A percentile compares a stretch with the other conserved stretches of the same genome.
Conservation (phyloP, 2,329 filamentous ascomycete species). For the Coniochaeta pulveracea region DNA sequence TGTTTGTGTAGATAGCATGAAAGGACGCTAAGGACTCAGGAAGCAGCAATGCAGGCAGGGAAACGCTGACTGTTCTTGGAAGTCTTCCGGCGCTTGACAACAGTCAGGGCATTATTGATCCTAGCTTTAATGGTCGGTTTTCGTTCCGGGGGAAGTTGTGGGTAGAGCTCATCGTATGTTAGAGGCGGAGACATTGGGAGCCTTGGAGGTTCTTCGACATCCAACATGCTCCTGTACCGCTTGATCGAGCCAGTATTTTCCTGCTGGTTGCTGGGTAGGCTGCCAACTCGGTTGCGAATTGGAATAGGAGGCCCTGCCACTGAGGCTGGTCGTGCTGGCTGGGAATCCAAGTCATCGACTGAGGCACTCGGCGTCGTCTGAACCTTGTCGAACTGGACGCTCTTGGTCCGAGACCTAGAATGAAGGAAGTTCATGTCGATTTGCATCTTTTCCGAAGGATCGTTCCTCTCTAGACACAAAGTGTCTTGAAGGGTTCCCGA, state of each 20-base stretch:
- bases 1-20: too few species aligned
- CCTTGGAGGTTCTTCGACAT: constrained; percentile 35
- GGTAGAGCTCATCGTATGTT: constrained; percentile 34
- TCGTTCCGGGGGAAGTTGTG: constrained; percentile 9
- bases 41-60: constrained; percentile 4
- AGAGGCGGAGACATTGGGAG: constrained; percentile 30
- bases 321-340: constrained; percentile 8
- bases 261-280: constrained; percentile 17
- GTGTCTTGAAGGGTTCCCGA: background rate
- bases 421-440: constrained; percentile 31
- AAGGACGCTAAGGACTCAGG: constrained; percentile 7
- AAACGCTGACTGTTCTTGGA: constrained; percentile 3
- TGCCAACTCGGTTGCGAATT: constrained; percentile 10
- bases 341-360: constrained; percentile 8
- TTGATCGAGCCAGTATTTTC: constrained; percentile 23
- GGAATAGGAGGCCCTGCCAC: constrained; percentile 15
- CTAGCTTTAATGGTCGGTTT: constrained; percentile 11
- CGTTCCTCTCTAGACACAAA: constrained; percentile 8
- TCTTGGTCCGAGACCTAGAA: constrained; percentile 32
- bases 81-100: constrained; percentile 2
- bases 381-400: constrained; percentile 33
- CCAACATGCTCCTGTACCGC: constrained; percentile 41
- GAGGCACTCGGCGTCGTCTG: background rate
- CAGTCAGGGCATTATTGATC: constrained; percentile 2
- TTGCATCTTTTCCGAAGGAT: constrained; percentile 18